A percentile compares a stretch with the other conserved stretches of the same genome.
Evolutionary conservation across 2,329 filamentous ascomycete species (phyloP).

Genomic region (Cordyceps javanica): DNA sequence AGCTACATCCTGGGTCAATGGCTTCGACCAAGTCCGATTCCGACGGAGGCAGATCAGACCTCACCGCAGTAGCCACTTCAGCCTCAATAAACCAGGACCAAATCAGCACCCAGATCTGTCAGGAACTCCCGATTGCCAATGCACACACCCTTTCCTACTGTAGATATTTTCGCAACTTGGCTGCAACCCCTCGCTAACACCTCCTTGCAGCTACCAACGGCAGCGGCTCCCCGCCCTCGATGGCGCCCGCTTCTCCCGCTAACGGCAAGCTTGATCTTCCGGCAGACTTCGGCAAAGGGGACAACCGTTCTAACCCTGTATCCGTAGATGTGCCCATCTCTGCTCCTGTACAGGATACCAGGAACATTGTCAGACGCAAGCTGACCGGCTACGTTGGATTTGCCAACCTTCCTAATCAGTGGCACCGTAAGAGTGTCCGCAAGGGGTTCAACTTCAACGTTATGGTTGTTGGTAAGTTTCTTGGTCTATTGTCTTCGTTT

Average conservation of each 20-base stretch:
- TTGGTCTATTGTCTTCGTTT: neutral
- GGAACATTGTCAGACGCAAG: slow-evolving; percentile 97
- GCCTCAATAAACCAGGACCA: neutral
- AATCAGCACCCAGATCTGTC: slow-evolving; percentile 24
- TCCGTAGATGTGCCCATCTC: slow-evolving; percentile 36
- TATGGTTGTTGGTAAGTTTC: slow-evolving; percentile 90
- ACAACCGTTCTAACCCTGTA: slow-evolving; percentile 29
- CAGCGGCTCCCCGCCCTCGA: slow-evolving; percentile 36
- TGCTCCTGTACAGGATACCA: slow-evolving; percentile 53
- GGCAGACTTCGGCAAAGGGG: slow-evolving; percentile 25
- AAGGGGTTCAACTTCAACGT: slow-evolving; percentile 99
- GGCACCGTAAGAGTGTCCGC: slow-evolving; percentile 99
- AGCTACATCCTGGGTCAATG: slow-evolving; percentile 32
- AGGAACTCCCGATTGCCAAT: slow-evolving; percentile 24
- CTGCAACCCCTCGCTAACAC: slow-evolving; percentile 28
- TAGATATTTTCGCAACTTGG: neutral
- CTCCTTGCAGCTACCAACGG: slow-evolving; percentile 39
- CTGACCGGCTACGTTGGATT: slow-evolving; percentile 98
- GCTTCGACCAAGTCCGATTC: slow-evolving; percentile 14
- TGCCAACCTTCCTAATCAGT: slow-evolving; percentile 97
- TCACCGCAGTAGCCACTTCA: neutral
- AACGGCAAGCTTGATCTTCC: slow-evolving; percentile 32
- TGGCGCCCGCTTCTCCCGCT: slow-evolving; percentile 36
- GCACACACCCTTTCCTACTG: neutral
- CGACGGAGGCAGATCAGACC: slow-evolving; percentile 17